Base-by-base conservation (phyloP, 805 yeast genomes). In the Wickerhamomyces strasburgensis region DNA sequence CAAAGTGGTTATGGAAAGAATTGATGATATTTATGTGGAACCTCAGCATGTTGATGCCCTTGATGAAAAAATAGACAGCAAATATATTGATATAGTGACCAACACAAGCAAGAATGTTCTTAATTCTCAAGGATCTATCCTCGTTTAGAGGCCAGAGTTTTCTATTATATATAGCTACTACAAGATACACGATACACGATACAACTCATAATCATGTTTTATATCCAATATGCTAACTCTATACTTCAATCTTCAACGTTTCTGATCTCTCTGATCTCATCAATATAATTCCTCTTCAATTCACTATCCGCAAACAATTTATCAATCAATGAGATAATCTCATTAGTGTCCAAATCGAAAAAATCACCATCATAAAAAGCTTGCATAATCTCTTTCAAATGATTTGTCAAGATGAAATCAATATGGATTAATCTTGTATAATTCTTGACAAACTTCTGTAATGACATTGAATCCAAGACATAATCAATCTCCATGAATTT, bases 201-300 rank as follows among this genome's bases (percentile, higher is more conserved):
- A 7, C 5, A 19, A 6, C 8, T 14, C n/a, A 7, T 35, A n/a
- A 35, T 11, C 25, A 21, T 8, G 25, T 21, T 7, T 21, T 8
- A 7, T 21, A 21, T 21, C 11, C 25, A 21, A 21, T 11, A 8
- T 21, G 25, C 11, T 8, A 21, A 21, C 11, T 21, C 11, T 21
- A 21, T 21, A 21, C 11, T 21, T 21, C 25, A 8, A 11, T 21
- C 25, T 21, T 34, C 39, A 17, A 39, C 34, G 10, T 70, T 74
- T 13, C 84, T 72, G 5, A 78, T 73, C 41, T 66, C 75, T 17
- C 59, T 54, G 27, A 66, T 61, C 31, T 65, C 71, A 14, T 50
- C 48, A 35, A 65, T 62, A 26, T 61, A 57, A 23, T 48, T 50
- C 17, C 54, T 49, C 40, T 67, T 61, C 16, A 60, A 35, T 3